Conservation (phyloP, 352 stramenopile genomes). For the Phytophthora capsici region DNA sequence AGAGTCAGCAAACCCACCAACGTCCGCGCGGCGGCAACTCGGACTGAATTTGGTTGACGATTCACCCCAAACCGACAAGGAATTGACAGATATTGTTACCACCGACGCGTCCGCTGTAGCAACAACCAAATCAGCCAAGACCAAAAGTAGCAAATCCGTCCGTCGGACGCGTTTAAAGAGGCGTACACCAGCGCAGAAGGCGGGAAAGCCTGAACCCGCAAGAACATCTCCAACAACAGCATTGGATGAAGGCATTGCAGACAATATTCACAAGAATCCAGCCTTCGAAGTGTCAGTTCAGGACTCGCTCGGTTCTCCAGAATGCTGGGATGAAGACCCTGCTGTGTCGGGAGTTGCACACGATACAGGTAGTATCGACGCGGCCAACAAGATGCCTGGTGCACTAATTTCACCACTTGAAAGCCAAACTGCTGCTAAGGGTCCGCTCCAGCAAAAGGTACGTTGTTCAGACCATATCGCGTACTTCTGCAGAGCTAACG, state of each 20-base stretch:
- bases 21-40: conserved; percentile 32
- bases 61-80: conserved; percentile 26
- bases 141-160: background rate
- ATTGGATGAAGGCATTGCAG: background rate
- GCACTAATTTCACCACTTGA: background rate
- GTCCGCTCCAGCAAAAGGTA: conserved; percentile 29
- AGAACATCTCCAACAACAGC: background rate
- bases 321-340: conserved; percentile 28
- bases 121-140: background rate
- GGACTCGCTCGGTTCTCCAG: conserved; percentile 25
- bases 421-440: conserved; percentile 14
- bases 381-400: conserved; percentile 3
- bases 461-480: background rate
- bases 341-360: background rate
- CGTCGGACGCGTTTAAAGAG: conserved; percentile 33
- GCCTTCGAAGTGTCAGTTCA: conserved; percentile 8
- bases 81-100: conserved; percentile 15
- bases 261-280: conserved; percentile 11
- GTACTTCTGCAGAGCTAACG: conserved; percentile 2
- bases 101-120: background rate
- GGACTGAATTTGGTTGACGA: conserved; percentile 27
- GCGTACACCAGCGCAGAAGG: conserved; percentile 34
- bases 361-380: background rate
- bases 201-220: conserved; percentile 19
- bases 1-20: conserved; percentile 21